phyloP scores from a whole-genome alignment of 2,329 filamentous ascomycete genomes.

The Aspergillus tubingensis region DNA sequence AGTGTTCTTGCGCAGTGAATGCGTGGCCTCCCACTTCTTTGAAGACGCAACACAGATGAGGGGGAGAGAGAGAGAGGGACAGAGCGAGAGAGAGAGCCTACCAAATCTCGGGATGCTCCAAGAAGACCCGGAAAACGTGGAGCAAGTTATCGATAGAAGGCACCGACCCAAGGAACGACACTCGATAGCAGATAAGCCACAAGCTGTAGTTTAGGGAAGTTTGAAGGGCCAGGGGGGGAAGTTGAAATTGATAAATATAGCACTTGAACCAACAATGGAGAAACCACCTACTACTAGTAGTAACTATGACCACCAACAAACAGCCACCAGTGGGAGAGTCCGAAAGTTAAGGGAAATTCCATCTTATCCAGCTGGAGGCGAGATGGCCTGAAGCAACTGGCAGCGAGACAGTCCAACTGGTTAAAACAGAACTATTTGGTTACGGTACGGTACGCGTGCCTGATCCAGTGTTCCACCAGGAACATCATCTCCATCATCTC shows the following conservation, averaged over 20 bases:
- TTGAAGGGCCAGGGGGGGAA: neutral
- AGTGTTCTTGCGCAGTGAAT: neutral
- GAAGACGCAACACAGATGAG: neutral
- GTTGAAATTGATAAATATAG: neutral
- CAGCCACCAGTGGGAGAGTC: too few species aligned
- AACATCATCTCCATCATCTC: too few species aligned
- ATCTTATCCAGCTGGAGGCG: too few species aligned
- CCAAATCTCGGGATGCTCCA: neutral
- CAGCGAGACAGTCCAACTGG: too few species aligned
- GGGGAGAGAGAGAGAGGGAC: neutral
- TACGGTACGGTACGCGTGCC: too few species aligned
- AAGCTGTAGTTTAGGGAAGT: neutral
- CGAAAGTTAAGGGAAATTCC: too few species aligned
- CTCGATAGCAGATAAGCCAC: conserved; percentile 5
- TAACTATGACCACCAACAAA: too few species aligned
- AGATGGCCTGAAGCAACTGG: too few species aligned
- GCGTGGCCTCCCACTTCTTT: neutral
- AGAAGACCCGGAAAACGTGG: neutral
- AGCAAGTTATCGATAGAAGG: conserved; percentile 6
- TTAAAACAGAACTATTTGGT: too few species aligned
- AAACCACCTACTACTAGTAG: neutral
- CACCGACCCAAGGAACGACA: neutral
- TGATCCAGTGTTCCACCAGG: too few species aligned
- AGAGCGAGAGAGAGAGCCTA: neutral
- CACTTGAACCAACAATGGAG: neutral